phyloP scores from a whole-genome alignment of 345 rosid species.

The Eucalyptus melliodora region DNA sequence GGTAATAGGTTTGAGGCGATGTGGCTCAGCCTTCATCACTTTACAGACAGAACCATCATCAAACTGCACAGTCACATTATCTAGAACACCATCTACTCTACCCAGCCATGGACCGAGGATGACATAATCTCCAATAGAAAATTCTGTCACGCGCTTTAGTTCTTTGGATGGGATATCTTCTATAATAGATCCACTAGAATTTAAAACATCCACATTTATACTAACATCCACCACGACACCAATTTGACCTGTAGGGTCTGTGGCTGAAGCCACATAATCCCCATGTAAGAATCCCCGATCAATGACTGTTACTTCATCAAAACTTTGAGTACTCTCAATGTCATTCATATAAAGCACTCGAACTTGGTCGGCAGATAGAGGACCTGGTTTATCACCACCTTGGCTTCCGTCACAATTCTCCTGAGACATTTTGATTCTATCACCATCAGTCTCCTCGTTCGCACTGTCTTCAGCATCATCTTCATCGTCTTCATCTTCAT shows the following conservation, averaged over 20 bases:
- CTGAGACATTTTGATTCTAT: neutral
- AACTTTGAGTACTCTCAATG: constrained; percentile 55
- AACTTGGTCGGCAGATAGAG: constrained; percentile 65
- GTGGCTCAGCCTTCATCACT: constrained; percentile 79
- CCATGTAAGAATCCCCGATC: constrained; percentile 94
- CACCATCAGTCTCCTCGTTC: constrained; percentile 7
- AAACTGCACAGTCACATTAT: constrained; percentile 84
- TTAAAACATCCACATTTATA: constrained; percentile 62
- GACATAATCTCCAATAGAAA: constrained; percentile 79
- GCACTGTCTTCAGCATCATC: constrained; percentile 6
- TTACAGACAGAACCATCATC: constrained; percentile 96
- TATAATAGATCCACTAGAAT: constrained; percentile 51
- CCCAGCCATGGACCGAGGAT: constrained; percentile 94
- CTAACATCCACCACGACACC: constrained; percentile 79
- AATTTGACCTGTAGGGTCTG: constrained; percentile 81
- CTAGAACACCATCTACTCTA: constrained; percentile 83
- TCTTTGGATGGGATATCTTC: constrained; percentile 56
- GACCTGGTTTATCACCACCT: constrained; percentile 34
- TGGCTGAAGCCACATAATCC: constrained; percentile 76
- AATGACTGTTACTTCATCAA: constrained; percentile 44
- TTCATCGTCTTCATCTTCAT: constrained; percentile 24
- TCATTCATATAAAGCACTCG: constrained; percentile 86
- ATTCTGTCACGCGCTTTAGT: constrained; percentile 83
- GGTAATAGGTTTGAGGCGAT: constrained; percentile 57
- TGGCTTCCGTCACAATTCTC: constrained; percentile 9